Conservation (phyloP, 352 stramenopile species). For the Globisporangium nagaii region DNA sequence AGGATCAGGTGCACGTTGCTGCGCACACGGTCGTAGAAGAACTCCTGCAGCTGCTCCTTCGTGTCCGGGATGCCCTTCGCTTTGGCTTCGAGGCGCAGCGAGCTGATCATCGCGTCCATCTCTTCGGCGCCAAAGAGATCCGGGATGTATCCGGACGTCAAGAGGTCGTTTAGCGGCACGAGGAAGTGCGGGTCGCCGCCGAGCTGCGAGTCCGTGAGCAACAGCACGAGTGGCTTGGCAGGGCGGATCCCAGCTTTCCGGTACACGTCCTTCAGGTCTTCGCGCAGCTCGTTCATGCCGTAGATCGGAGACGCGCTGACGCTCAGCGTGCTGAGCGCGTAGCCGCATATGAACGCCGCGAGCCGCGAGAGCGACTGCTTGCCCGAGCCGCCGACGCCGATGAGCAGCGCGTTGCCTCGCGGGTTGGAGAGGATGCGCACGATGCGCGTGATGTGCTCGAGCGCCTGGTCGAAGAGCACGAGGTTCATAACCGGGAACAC, state of each 20-base stretch:
- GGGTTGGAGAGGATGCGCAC: constrained; percentile 75
- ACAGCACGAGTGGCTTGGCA: constrained; percentile 78
- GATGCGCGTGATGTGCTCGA: constrained; percentile 88
- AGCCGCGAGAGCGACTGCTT: constrained; percentile 90
- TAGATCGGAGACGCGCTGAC: constrained; percentile 57
- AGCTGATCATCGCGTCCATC: constrained; percentile 80
- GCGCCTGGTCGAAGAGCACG: constrained; percentile 89
- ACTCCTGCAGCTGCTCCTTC: constrained; percentile 86
- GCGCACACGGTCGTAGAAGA: constrained; percentile 88
- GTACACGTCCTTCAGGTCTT: constrained; percentile 89
- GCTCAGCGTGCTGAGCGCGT: constrained; percentile 56
- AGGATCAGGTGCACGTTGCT: constrained; percentile 85
- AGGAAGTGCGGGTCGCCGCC: constrained; percentile 77
- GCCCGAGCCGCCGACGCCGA: constrained; percentile 77
- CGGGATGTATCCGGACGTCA: constrained; percentile 67
- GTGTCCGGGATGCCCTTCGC: constrained; percentile 81
- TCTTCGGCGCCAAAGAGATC: constrained; percentile 88
- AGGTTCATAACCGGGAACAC: constrained; percentile 90
- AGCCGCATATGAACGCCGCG: constrained; percentile 85
- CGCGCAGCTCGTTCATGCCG: constrained; percentile 71
- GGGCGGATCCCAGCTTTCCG: constrained; percentile 82
- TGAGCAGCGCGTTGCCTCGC: constrained; percentile 80
- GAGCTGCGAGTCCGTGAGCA: constrained; percentile 88
- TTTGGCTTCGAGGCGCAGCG: constrained; percentile 80
- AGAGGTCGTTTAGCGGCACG: constrained; percentile 82